Evolutionary conservation across 768 basidiomycete genomes (phyloP), one percentile per base, ranked within the genome.

Genomic region (Psilocybe azurescens): DNA sequence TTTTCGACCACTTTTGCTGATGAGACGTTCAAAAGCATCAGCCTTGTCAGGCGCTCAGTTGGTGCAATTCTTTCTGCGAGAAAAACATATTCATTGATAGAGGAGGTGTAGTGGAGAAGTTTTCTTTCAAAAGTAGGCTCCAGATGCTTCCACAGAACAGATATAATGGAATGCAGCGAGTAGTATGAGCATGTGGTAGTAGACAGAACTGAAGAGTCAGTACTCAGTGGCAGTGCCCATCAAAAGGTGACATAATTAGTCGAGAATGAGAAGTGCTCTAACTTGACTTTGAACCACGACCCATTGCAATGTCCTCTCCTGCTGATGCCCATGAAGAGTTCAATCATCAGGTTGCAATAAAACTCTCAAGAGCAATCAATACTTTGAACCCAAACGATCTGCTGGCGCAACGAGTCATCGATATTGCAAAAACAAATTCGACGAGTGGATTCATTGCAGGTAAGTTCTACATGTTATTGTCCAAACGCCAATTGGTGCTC

Each of bases 301-400:
- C n/a, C n/a, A n/a, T 50, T 53, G 60, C 58, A 57, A 75, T 77
- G 74, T 68, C 73, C 14, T 72, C 73, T 56, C 64, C 67, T 16
- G 61, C 62, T 28, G 60, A 61, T 29, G 66, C 65, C 4, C 64
- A 69, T 44, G 72, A 73, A 60, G 79, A 81, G 24, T 91, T 90
- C 72, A 84, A 78, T 48, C 90, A 93, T 72, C 81, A 87, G 55
- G 72, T 92, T 32, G 91, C 90, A 24, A 88, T 93, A 62, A 87
- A 91, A 77, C 83, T 97, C 8, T 95, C 94, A 1, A 78, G 94
- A 36, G 86, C 86, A 2, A 81, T 95, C 69, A 95, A 95, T 72
- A 80, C 82, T 13, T 73, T 94, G 61, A 93, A 93, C 69, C 91
- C 92, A 0, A 97, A 96, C 72, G 91, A 93, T 66, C 75, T 91